These are phyloP conservation scores for Cladophialophora immunda DNA, from an alignment of 2,329 filamentous ascomycete species.

Conservation along the genomic window DNA sequence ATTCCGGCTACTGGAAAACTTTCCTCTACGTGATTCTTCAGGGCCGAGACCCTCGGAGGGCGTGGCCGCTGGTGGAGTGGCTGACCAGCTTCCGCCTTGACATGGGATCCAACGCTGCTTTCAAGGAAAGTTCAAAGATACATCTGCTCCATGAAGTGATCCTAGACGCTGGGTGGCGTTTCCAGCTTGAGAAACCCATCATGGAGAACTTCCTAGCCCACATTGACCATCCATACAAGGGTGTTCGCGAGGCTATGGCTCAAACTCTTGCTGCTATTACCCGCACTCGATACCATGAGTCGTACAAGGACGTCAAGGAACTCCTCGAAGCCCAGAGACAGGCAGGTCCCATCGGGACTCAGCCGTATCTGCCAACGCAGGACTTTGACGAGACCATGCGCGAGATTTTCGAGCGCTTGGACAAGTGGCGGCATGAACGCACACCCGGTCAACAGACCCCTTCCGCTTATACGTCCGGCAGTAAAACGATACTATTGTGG, in stretches of 20 bases:
- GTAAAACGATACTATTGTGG: constrained; percentile 96
- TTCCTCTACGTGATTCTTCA: constrained; percentile 90
- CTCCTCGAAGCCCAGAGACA: constrained; percentile 81
- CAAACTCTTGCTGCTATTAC: constrained; percentile 87
- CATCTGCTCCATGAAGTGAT: constrained; percentile 88
- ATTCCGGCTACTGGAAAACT: constrained; percentile 91
- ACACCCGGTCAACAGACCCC: constrained; percentile 89
- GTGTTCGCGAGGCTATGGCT: constrained; percentile 93
- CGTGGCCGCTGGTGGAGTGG: constrained; percentile 84
- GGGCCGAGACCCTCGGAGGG: constrained; percentile 86
- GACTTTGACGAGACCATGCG: constrained; percentile 77
- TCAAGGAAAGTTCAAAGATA: constrained; percentile 98
- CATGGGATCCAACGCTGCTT: constrained; percentile 93
- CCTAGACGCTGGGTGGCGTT: constrained; percentile 92
- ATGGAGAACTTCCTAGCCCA: constrained; percentile 88
- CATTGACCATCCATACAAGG: constrained; percentile 97
- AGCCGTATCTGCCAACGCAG: constrained; percentile 79
- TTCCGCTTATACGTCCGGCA: constrained; percentile 92
- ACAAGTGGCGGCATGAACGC: constrained; percentile 86
- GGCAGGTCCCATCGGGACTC: constrained; percentile 81
- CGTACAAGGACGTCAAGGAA: constrained; percentile 79
- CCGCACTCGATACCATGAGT: constrained; percentile 92
- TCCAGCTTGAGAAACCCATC: constrained; percentile 87
- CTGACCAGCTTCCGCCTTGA: constrained; percentile 88
- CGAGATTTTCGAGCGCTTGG: constrained; percentile 79